phyloP scores from a whole-genome alignment of 495 filamentous ascomycete species.

The Ascodesmis nigricans region DNA sequence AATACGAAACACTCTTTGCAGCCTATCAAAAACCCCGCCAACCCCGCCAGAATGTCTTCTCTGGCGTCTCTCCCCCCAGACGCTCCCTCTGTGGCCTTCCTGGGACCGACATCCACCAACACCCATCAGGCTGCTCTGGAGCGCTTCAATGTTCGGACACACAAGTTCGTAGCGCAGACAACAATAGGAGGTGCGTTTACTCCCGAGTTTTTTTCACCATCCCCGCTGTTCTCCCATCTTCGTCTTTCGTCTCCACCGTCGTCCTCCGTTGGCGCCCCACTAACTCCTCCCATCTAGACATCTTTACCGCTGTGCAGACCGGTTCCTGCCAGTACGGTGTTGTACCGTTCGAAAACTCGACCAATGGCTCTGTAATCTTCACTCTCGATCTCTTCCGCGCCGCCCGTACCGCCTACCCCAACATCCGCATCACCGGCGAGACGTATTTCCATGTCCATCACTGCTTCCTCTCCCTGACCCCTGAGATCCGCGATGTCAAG shows the following conservation, averaged over 20 bases:
- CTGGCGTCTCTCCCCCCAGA: too few species aligned
- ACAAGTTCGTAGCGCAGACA: slow-evolving; percentile 33
- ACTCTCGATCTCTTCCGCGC: slow-evolving; percentile 79
- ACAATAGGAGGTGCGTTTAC: slow-evolving; percentile 37
- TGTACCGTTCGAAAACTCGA: slow-evolving; percentile 88
- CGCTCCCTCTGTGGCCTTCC: slow-evolving; percentile 39
- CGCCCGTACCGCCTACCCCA: slow-evolving; percentile 32
- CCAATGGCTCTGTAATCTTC: slow-evolving; percentile 72
- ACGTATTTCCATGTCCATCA: slow-evolving; percentile 70
- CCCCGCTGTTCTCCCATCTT: neutral
- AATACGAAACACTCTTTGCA: too few species aligned
- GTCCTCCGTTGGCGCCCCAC: neutral
- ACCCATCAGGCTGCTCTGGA: slow-evolving; percentile 70
- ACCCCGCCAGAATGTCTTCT: too few species aligned
- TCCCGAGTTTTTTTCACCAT: slow-evolving; percentile 2
- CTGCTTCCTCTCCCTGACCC: slow-evolving; percentile 41
- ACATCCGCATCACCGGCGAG: slow-evolving; percentile 55
- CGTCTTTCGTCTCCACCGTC: too few species aligned
- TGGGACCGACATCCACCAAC: slow-evolving; percentile 70
- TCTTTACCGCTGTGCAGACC: slow-evolving; percentile 58
- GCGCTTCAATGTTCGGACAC: slow-evolving; percentile 33
- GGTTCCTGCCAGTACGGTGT: slow-evolving; percentile 44
- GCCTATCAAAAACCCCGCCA: too few species aligned
- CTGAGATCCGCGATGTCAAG: slow-evolving; percentile 27
- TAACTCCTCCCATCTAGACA: slow-evolving; percentile 30